Conservation (phyloP, 2,329 filamentous ascomycete genomes). For the Metarhizium robertsii region DNA sequence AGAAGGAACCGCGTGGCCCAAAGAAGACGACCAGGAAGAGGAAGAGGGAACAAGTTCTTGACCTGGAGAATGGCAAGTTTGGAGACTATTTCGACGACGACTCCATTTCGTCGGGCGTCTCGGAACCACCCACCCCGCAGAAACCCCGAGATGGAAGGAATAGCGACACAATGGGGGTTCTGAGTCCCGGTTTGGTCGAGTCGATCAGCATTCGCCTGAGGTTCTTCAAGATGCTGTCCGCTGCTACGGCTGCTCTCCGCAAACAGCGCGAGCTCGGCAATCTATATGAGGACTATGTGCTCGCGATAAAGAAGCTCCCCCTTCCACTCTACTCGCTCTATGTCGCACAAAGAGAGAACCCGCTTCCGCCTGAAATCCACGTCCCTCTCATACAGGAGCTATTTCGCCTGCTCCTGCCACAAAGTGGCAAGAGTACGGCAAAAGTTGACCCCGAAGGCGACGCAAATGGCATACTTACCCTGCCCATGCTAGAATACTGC, state of each 20-base stretch:
- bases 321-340: constrained; percentile 49
- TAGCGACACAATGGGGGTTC: constrained; percentile 11
- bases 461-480: constrained; percentile 29
- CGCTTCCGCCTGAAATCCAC: constrained; percentile 27
- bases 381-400: constrained; percentile 37
- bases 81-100: constrained; percentile 54
- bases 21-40: constrained; percentile 35
- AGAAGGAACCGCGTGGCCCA: constrained; percentile 44
- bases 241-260: constrained; percentile 36
- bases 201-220: constrained; percentile 54
- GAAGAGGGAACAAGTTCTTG: constrained; percentile 37
- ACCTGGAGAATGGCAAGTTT: constrained; percentile 50
- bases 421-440: constrained; percentile 30
- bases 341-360: constrained; percentile 26
- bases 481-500: constrained; percentile 41
- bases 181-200: constrained; percentile 30
- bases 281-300: constrained; percentile 50
- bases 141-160: constrained; percentile 21
- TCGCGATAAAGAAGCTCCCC: constrained; percentile 48
- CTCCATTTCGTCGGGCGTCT: constrained; percentile 35
- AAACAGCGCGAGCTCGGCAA: constrained; percentile 33
- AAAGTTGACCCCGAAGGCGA: constrained; percentile 27
- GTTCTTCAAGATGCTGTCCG: constrained; percentile 47
- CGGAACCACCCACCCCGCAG: constrained; percentile 36
- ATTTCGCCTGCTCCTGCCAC: constrained; percentile 34